A percentile compares a stretch with the other conserved stretches of the same genome.
phyloP scores from a whole-genome alignment of 495 filamentous ascomycete species.

The Viridothelium virens region DNA sequence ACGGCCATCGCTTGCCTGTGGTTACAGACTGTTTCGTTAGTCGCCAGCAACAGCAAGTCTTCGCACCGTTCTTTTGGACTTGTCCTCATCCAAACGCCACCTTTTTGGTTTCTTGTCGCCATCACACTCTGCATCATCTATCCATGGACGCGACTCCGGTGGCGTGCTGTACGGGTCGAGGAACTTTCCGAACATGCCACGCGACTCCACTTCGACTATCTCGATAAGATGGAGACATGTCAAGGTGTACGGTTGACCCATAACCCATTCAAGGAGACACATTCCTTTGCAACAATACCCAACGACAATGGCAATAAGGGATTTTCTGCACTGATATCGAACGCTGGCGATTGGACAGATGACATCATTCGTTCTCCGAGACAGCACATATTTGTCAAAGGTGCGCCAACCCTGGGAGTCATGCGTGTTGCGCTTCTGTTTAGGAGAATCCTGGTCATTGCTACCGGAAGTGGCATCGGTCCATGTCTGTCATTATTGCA shows the following conservation, averaged over 20 bases:
- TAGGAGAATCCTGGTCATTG: constrained; percentile 60
- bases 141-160: constrained; percentile 62
- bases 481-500: constrained; percentile 52
- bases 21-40: constrained; percentile 39
- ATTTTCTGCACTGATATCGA: constrained; percentile 66
- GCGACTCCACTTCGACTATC: constrained; percentile 61
- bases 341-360: constrained; percentile 79
- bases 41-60: constrained; percentile 27
- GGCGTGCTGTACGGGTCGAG: constrained; percentile 52
- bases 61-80: constrained; percentile 31
- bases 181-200: constrained; percentile 61
- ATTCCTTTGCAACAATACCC: constrained; percentile 73
- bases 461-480: constrained; percentile 77
- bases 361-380: constrained; percentile 55
- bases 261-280: constrained; percentile 64
- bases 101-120: constrained; percentile 61
- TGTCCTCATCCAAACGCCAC: constrained; percentile 47
- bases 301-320: constrained; percentile 39
- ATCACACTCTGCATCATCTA: constrained; percentile 53
- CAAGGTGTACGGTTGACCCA: constrained; percentile 46
- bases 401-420: constrained; percentile 56
- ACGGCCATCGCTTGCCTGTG: constrained; percentile 53
- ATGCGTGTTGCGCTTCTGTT: constrained; percentile 67
- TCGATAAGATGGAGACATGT: constrained; percentile 38
- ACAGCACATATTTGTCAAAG: constrained; percentile 49